These are phyloP conservation scores for Lecanicillium sp. DNA, from an alignment of 2,329 filamentous ascomycete genomes.

Conservation along the genomic window DNA sequence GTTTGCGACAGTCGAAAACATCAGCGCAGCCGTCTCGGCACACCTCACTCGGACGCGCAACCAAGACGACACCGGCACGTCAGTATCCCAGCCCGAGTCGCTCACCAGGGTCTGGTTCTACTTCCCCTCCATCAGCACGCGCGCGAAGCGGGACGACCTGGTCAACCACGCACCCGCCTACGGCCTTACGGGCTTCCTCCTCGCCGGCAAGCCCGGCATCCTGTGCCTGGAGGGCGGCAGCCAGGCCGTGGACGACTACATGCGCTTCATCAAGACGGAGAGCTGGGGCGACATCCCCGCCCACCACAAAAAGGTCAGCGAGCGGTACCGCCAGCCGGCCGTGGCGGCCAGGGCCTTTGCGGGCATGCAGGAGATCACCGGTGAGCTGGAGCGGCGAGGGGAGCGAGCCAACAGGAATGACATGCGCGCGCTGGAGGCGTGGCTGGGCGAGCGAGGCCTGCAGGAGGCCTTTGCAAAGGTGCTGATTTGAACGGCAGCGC, in stretches of 20 bases:
- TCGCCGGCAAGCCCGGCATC: slow-evolving; percentile 54
- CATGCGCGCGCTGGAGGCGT: slow-evolving; percentile 47
- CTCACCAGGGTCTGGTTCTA: slow-evolving; percentile 56
- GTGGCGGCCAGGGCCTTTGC: slow-evolving; percentile 36
- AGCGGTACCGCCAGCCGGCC: slow-evolving; percentile 41
- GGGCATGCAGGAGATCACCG: slow-evolving; percentile 54
- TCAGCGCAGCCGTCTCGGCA: slow-evolving; percentile 30
- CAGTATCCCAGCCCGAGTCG: slow-evolving; percentile 15
- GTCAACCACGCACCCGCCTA: slow-evolving; percentile 47
- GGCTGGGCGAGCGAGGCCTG: slow-evolving; percentile 40
- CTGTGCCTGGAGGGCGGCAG: slow-evolving; percentile 46
- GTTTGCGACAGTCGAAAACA: slow-evolving; percentile 38
- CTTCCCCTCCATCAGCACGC: slow-evolving; percentile 55
- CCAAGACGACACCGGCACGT: neutral
- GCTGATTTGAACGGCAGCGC: slow-evolving; percentile 21
- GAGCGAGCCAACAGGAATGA: slow-evolving; percentile 45
- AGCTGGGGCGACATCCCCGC: slow-evolving; percentile 58
- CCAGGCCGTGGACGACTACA: slow-evolving; percentile 47
- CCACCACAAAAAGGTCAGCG: slow-evolving; percentile 57
- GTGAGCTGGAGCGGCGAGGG: slow-evolving; percentile 39
- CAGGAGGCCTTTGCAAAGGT: slow-evolving; percentile 39
- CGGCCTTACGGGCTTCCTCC: slow-evolving; percentile 51
- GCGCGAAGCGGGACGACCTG: slow-evolving; percentile 52
- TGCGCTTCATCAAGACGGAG: slow-evolving; percentile 58
- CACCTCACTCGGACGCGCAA: slow-evolving; percentile 22